Base-by-base conservation (phyloP, 2,329 filamentous ascomycete genomes). In the Thelonectria discophora region DNA sequence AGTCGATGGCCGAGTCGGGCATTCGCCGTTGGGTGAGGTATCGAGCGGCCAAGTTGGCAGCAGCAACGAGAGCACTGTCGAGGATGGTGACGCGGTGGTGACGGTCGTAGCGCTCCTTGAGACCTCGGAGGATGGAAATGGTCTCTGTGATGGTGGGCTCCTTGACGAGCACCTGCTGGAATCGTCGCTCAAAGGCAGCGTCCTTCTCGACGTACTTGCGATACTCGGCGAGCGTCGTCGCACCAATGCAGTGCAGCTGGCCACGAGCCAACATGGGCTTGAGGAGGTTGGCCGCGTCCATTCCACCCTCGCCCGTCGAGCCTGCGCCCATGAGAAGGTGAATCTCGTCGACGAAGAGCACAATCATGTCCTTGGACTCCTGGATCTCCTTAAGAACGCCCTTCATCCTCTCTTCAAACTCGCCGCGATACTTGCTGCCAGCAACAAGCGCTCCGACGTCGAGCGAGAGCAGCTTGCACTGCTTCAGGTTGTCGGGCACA, bases 341-440 rank as follows among this genome's bases (percentile, higher is more conserved):
- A 68, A 99, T 99, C 78, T 99, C 95, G 78, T 99, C 95, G 69
- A 99, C 95, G 72, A 99, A 99, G 65, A 99, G 88, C 54, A 99
- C 90, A 74, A 99, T 97, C 83, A 94, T 97, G 60, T 98, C 94
- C 76, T 95, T 96, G 53, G 93, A 93, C 58, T 97, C 90, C 69
- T 94, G 87, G 61, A 99, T 97, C 80, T 99, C 95, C 78, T 98
- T 99, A 72, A 99, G 79, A 5, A 99, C 95, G 57, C 94, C 94
- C 86, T 99, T 99, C 94, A 99, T 98, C 70, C 95, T 88, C 83
- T 99, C 95, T 77, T 99, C 95, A 62, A 99, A 99, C 77, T 99
- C 95, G 81, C 95, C 95, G 51, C 95, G 90, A 82, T 96, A 99
- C 81, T 99, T 99, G 86, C 93, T 97, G 69, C 95, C 95, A 60